phyloP scores from a whole-genome alignment of 495 filamentous ascomycete genomes.

The Aspergillus ostianus region DNA sequence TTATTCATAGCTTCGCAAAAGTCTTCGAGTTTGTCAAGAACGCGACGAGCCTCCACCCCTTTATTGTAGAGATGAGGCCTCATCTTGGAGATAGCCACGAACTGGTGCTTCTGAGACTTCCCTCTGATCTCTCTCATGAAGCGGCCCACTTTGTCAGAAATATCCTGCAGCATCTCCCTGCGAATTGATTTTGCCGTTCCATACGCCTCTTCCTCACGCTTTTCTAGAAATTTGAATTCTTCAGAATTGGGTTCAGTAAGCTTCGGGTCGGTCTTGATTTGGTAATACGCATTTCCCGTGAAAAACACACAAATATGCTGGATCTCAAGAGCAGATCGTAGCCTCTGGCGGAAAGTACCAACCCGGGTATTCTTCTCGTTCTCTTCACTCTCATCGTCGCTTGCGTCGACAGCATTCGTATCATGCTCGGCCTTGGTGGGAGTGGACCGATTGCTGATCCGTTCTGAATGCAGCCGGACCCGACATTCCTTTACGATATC shows the following conservation, averaged over 20 bases:
- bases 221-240: constrained; percentile 63
- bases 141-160: constrained; percentile 50
- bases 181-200: constrained; percentile 73
- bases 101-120: constrained; percentile 47
- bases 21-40: constrained; percentile 56
- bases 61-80: constrained; percentile 46
- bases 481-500: constrained; percentile 63
- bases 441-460: constrained; percentile 25
- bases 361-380: constrained; percentile 47
- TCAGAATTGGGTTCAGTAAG: constrained; percentile 61
- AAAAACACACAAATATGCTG: constrained; percentile 84
- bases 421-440: constrained; percentile 11
- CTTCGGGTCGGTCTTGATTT: constrained; percentile 70
- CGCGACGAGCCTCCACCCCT: constrained; percentile 60
- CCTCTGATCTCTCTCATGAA: constrained; percentile 43
- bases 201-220: constrained; percentile 68
- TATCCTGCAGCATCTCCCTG: constrained; percentile 64
- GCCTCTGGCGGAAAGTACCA: constrained; percentile 59
- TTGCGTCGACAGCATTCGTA: constrained; percentile 23
- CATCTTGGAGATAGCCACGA: constrained; percentile 64
- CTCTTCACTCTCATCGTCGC: constrained; percentile 47
- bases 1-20: constrained; percentile 58
- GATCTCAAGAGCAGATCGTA: constrained; percentile 72
- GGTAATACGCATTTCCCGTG: constrained; percentile 75
- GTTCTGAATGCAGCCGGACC: constrained; percentile 54